Conservation (phyloP, 805 yeast species). For the Clavispora carvajalis region DNA sequence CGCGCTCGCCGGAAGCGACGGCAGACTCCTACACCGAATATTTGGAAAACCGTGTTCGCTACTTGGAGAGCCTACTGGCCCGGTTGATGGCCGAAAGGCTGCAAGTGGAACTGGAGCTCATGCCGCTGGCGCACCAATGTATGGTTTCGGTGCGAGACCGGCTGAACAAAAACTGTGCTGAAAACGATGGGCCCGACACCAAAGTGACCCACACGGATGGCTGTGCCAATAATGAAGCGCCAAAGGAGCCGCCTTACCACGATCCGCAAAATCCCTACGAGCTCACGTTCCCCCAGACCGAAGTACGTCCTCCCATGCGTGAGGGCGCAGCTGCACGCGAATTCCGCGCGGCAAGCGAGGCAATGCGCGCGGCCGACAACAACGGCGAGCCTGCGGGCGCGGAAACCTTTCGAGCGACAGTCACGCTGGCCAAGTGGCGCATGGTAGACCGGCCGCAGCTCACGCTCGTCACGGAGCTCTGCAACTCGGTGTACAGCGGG, state of each 20-base stretch:
- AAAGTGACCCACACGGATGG: no score
- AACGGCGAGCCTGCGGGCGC: not conserved
- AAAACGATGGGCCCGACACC: no score
- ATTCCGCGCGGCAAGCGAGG: no score
- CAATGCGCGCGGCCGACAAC: no score
- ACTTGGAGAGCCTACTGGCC: constrained; percentile 28
- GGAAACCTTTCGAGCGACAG: not conserved
- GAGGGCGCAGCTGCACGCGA: no score
- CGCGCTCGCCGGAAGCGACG: not conserved
- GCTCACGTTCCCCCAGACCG: no score
- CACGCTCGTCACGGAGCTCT: constrained; percentile 35
- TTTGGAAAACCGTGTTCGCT: constrained; percentile 37
- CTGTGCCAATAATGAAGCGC: no score
- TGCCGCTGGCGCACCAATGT: not conserved
- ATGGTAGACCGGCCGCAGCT: constrained; percentile 44
- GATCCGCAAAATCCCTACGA: no score
- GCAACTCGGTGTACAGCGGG: constrained; percentile 25
- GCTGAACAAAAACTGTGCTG: no score
- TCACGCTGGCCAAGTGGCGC: constrained; percentile 39
- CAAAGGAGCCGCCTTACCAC: no score
- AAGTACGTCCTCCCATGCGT: no score
- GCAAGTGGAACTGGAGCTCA: not conserved
- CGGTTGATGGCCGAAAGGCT: constrained; percentile 2
- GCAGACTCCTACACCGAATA: constrained; percentile 8
- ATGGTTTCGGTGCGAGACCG: no score